These are phyloP conservation scores for Curvularia spicifera DNA, from an alignment of 2,329 filamentous ascomycete species.

Conservation along the genomic window DNA sequence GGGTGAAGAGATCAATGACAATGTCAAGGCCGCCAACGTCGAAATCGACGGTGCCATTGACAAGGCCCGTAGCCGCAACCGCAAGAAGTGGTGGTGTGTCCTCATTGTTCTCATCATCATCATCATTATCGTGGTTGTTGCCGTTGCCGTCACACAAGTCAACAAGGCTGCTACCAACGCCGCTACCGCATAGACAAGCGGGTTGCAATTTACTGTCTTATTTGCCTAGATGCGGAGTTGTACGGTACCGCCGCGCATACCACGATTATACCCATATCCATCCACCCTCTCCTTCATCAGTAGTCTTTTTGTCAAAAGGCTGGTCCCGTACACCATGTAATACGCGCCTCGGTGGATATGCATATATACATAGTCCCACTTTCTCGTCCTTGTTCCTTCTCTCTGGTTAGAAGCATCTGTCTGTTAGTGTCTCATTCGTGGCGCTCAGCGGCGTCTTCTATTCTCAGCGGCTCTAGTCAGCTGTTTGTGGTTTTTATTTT, in stretches of 20 bases:
- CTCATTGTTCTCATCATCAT: slow-evolving; percentile 64
- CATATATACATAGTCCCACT: slow-evolving; percentile 18
- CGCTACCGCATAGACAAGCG: background rate
- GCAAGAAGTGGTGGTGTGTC: slow-evolving; percentile 98
- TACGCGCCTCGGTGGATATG: slow-evolving; percentile 24
- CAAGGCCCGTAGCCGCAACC: slow-evolving; percentile 69
- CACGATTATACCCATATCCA: slow-evolving; percentile 2
- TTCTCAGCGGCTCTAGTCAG: slow-evolving; percentile 13
- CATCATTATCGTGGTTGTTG: slow-evolving; percentile 50
- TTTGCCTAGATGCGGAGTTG: background rate
- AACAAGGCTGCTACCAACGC: slow-evolving; percentile 26
- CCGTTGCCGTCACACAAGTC: slow-evolving; percentile 44
- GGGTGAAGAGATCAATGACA: slow-evolving; percentile 81
- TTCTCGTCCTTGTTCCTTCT: slow-evolving; percentile 10
- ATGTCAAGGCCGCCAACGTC: slow-evolving; percentile 83
- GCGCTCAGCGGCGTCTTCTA: slow-evolving; percentile 13
- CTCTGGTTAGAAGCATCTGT: slow-evolving; percentile 15
- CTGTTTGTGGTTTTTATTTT: slow-evolving; percentile 5
- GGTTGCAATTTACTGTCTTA: background rate
- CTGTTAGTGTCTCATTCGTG: slow-evolving; percentile 5
- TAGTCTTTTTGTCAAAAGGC: slow-evolving; percentile 21
- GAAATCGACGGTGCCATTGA: slow-evolving; percentile 82
- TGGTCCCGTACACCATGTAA: slow-evolving; percentile 26
- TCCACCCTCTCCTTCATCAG: slow-evolving; percentile 16
- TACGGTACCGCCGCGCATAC: slow-evolving; percentile 1